Base-by-base conservation (phyloP, 768 basidiomycete species). In the Lactifluus rugatus region DNA sequence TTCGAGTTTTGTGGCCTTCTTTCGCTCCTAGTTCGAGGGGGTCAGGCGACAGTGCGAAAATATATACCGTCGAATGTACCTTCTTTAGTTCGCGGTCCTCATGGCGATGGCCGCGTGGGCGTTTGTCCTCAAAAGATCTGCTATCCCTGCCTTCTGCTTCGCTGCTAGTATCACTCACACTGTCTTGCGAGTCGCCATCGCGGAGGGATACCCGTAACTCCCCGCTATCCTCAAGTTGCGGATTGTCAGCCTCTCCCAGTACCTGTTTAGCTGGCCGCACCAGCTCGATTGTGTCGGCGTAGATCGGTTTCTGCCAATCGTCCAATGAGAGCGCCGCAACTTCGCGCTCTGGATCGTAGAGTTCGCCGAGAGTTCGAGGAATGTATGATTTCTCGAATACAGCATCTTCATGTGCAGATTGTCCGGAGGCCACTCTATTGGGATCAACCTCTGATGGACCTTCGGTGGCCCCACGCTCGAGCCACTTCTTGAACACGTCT, bases 291-390 rank as follows among this genome's bases (percentile, higher is more conserved):
- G 91, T 82, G 60, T 88, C 83, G 25, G 86, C 83, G 66, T 97
- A 99, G 55, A 98, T 96, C 39, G 96, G 77, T 28, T 77, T 78
- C 54, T 75, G 72, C 13, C 85, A 84, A 50, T 87, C 82, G 7
- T 93, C 93, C 3, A 81, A 73, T 17, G 76, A 77, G 44, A 94
- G 74, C 19, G 80, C 78, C 36, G 84, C 90, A 11, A 92, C 85
- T 67, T 97, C 95, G 28, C 94, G 79, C 69, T 99, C 96, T 0
- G 94, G 92, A 69, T 98, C 93, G 68, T 86, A 90, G 8, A 99
- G 86, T 67, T 98, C 93, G 62, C 91, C 89, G 48, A 99, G 73
- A 23, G 83, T 85, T 34, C 94, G 84, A 14, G 96, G 96, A 64
- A 98, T 99, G 73, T 91, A 97, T 1, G 93, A 89, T 26, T 78